Evolutionary conservation across 2,329 filamentous ascomycete genomes (phyloP), one percentile per base, ranked within the genome.

Genomic region (Spiromastix sp.): DNA sequence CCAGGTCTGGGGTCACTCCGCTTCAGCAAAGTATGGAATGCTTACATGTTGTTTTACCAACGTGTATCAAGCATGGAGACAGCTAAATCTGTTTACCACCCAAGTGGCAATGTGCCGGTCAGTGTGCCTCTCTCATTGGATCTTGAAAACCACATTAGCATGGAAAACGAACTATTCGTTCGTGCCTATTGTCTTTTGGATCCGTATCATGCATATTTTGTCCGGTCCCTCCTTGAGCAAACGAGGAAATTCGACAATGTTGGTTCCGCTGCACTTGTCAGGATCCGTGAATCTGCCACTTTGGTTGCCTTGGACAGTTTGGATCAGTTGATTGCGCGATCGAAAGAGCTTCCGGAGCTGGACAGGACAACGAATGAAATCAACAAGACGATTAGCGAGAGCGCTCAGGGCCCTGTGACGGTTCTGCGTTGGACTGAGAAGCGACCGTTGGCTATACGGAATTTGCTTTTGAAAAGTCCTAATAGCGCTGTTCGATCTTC

Each of bases 11-110:
- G 40, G 12, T 51, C 55, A 19, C 54, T 67, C 12, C 46, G 65
- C 0, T 76, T 71, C 44, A 74, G 79, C 48, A 89, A 87, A 57
- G 72, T 74, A 4, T 65, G 80, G 66, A 96, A 85, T 55, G 91
- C 89, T 9, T 98, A 98, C 57, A 96, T 98, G 84, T 71, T 98
- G 6, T 96, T 98, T 57, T 98, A 98, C 56, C 83, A 95, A 56
- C 77, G 91, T 32, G 74, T 78, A 3, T 79, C 79, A 0, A 74
- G 75, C 4, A 67, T 87, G 37, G 64, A 67, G 12, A 56, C 59
- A 11, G 70, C 74, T 40, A 68, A 74, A 46, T 59, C 68, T 18
- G 48, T 57, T 2, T 61, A 76, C 46, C 53, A 63, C 34, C 45
- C 55, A 7, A 46, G 48, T 1, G 50, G 77, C 31, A 61, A 69